Evolutionary conservation across 2,329 filamentous ascomycete species (phyloP).

Genomic region (Colletotrichum incanum): DNA sequence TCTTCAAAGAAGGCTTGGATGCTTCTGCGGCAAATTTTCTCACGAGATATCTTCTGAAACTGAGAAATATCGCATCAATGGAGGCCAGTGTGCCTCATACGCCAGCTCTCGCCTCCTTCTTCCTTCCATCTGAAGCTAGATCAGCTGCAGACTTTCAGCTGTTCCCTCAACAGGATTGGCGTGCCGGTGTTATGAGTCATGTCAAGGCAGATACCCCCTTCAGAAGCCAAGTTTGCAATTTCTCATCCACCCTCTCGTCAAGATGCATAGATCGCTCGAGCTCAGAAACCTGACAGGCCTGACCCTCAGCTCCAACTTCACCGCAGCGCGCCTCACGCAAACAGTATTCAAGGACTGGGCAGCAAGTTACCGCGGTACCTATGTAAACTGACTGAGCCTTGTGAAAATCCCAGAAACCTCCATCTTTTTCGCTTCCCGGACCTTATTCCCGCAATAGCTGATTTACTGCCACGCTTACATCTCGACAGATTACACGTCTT

Average conservation of each 20-base stretch:
- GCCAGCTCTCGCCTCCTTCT: neutral
- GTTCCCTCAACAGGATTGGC: neutral
- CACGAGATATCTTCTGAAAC: neutral
- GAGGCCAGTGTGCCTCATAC: neutral
- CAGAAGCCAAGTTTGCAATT: slow-evolving; percentile 1
- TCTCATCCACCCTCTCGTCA: neutral
- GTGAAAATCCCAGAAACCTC: slow-evolving; percentile 5
- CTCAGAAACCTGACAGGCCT: slow-evolving; percentile 17
- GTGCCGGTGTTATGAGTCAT: slow-evolving; percentile 1
- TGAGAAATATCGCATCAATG: neutral
- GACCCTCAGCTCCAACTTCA: slow-evolving; percentile 20
- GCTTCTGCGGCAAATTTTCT: neutral
- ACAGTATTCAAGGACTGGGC: slow-evolving; percentile 4
- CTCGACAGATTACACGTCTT: slow-evolving; percentile 17
- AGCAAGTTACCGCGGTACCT: neutral
- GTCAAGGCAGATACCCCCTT: neutral
- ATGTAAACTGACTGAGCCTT: slow-evolving; percentile 10
- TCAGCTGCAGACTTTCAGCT: slow-evolving; percentile 6
- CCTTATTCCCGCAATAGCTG: slow-evolving; percentile 19
- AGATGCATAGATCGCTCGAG: neutral
- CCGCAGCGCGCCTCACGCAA: rapidly evolving
- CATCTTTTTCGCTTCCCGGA: slow-evolving; percentile 24
- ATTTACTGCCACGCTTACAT: slow-evolving; percentile 16
- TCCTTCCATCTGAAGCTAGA: slow-evolving; percentile 6
- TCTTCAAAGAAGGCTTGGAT: neutral